Evolutionary conservation across 1,139 yeast species (phyloP), one percentile per base, ranked within the genome.

Genomic region (Yueomyces sp.): DNA sequence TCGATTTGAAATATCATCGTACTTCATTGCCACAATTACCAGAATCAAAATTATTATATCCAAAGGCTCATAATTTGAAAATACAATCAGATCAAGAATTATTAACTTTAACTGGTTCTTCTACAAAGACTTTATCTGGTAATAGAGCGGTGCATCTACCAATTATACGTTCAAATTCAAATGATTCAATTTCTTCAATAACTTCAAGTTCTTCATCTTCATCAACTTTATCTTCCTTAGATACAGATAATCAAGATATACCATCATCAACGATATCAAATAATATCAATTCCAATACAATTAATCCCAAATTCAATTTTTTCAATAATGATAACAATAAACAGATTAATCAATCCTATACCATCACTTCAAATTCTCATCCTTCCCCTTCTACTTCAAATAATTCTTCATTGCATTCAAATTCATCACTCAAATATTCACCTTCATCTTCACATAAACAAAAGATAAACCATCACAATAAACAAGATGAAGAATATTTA

Each of bases 1-100:
- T 19, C 19, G 19, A 36, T 25, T 8, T 27, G 47, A 38, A 52
- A 55, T 77, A 77, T 52, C 78, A 76, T 55, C 64, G 87, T 51
- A 80, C 86, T 0, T 79, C 87, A 0, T 62, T 81, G 41, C 89
- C 91, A 0, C 91, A 81, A 56, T 62, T 81, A 39, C 82, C 87
- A 0, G 75, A 55, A 37, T 52, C 59, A 4, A 53, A 50, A 41
- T 45, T 59, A 29, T 38, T 49, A 4, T 59, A 57, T 45, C 49
- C 50, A 34, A 43, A 44, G 30, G 27, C n/a, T 34, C 8, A 28
- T 39, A 2, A 36, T 33, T 50, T 52, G 12, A 42, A 53, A 27
- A 49, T 49, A 3, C 62, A 59, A 44, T 53, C 51, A 32, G 58
- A 59, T 39, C 59, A 57, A 32, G 62, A 59, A 43, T 42, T 59